Conservation (phyloP, 805 yeast species). For the Nakazawaea siamensis region DNA sequence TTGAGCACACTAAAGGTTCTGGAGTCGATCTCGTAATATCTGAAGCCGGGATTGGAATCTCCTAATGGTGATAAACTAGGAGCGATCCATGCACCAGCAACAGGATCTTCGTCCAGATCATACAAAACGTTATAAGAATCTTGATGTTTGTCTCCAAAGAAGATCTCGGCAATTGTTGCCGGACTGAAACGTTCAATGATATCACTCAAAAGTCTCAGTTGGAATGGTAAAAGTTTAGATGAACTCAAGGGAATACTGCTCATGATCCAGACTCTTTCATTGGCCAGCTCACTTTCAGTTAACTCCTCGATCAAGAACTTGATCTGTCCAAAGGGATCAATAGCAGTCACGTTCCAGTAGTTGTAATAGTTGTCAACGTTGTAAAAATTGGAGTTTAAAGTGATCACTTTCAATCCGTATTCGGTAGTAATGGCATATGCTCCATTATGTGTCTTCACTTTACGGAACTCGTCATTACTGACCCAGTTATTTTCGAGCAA, state of each 20-base stretch:
- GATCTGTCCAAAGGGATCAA: constrained; percentile 47
- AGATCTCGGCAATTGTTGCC: constrained; percentile 34
- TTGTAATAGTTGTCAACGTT: constrained; percentile 22
- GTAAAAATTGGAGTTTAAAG: constrained; percentile 33
- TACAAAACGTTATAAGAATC: constrained; percentile 32
- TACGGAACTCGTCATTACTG: background rate
- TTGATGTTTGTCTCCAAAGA: constrained; percentile 33
- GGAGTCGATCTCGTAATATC: constrained; percentile 34
- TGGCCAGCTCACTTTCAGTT: constrained; percentile 45
- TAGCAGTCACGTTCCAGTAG: constrained; percentile 20
- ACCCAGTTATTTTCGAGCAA: constrained; percentile 8
- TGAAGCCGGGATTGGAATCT: constrained; percentile 33
- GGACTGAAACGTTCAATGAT: constrained; percentile 37
- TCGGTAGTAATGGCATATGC: constrained; percentile 29
- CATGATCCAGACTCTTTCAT: constrained; percentile 55
- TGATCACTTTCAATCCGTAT: constrained; percentile 29
- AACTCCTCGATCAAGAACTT: constrained; percentile 55
- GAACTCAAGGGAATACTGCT: constrained; percentile 4
- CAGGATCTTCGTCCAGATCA: constrained; percentile 12
- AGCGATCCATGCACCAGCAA: constrained; percentile 35
- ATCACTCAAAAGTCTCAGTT: constrained; percentile 22
- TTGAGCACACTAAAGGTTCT: constrained; percentile 31
- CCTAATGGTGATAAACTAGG: constrained; percentile 32
- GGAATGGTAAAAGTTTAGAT: constrained; percentile 23
- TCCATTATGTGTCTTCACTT: constrained; percentile 24